phyloP scores from a whole-genome alignment of 805 yeast genomes.

The Yamadazyma kitorensis region DNA sequence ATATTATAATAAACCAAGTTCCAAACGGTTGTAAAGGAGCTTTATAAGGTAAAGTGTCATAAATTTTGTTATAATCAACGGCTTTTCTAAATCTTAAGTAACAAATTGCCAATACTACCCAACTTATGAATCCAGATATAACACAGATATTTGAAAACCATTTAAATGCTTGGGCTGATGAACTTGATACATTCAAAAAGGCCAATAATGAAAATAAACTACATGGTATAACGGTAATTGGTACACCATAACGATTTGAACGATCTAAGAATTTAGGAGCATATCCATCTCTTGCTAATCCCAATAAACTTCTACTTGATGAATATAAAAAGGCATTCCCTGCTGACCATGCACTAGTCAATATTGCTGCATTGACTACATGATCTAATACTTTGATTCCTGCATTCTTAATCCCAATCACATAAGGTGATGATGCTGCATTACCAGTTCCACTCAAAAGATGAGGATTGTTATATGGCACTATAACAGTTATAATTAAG shows the following conservation, averaged over 20 bases:
- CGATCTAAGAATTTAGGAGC: slow-evolving; percentile 19
- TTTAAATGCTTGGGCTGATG: slow-evolving; percentile 60
- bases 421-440: slow-evolving; percentile 36
- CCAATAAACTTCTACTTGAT: slow-evolving; percentile 26
- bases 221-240: slow-evolving; percentile 18
- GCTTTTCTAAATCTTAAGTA: slow-evolving; percentile 57
- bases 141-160: slow-evolving; percentile 76
- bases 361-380: slow-evolving; percentile 68
- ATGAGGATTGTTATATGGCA: slow-evolving; percentile 22
- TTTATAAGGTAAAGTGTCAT: slow-evolving; percentile 21
- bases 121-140: slow-evolving; percentile 64
- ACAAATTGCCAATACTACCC: slow-evolving; percentile 53
- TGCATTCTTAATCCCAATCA: slow-evolving; percentile 28
- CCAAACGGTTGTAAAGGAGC: slow-evolving; percentile 31
- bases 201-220: slow-evolving; percentile 23
- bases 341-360: slow-evolving; percentile 72
- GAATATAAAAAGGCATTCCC: slow-evolving; percentile 37
- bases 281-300: slow-evolving; percentile 17
- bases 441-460: slow-evolving; percentile 32
- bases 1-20: slow-evolving; percentile 24
- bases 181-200: slow-evolving; percentile 42
- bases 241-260: slow-evolving; percentile 16
- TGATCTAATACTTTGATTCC: slow-evolving; percentile 61
- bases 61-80: slow-evolving; percentile 7
- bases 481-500: slow-evolving; percentile 39